A percentile compares a stretch with the other conserved stretches of the same genome.
Evolutionary conservation across 2,329 filamentous ascomycete genomes (phyloP).

Genomic region (Plectosphaerella sp.): DNA sequence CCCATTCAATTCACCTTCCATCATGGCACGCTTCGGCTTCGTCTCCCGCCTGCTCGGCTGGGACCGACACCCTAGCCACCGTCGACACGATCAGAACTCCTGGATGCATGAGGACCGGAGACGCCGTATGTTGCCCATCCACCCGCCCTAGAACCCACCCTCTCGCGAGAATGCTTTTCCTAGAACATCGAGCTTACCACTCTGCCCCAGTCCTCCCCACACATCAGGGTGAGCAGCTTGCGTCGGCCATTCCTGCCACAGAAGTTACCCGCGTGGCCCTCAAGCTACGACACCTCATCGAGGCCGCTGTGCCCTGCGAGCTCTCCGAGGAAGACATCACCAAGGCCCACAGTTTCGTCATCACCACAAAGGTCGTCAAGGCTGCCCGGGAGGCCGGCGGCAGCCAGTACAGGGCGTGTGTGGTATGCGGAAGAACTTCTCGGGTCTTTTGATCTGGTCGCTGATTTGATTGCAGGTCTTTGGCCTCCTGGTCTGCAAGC

Average conservation of each 20-base stretch:
- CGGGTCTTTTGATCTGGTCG: not conserved
- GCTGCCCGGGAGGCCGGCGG: constrained; percentile 82
- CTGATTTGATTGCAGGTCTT: constrained; percentile 46
- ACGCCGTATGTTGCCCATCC: constrained; percentile 28
- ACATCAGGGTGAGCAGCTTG: constrained; percentile 51
- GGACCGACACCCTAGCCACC: constrained; percentile 24
- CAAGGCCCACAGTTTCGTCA: constrained; percentile 75
- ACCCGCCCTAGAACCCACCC: constrained; percentile 6
- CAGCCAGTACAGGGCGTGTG: constrained; percentile 67
- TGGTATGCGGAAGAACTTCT: constrained; percentile 40
- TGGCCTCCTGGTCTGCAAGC: constrained; percentile 67
- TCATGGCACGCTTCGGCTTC: constrained; percentile 25
- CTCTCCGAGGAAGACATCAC: constrained; percentile 73
- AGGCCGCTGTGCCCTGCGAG: constrained; percentile 86
- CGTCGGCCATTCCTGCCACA: constrained; percentile 66
- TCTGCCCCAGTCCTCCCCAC: constrained; percentile 57
- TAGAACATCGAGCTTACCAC: constrained; percentile 4
- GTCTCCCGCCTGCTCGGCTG: constrained; percentile 25
- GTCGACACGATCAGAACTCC: constrained; percentile 19
- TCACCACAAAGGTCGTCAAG: constrained; percentile 73
- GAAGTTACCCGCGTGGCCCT: constrained; percentile 89
- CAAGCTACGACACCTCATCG: constrained; percentile 84
- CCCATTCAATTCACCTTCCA: not conserved
- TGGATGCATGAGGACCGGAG: constrained; percentile 39
- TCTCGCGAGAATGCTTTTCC: not conserved